Conservation (phyloP, 2,329 filamentous ascomycete genomes). For the Aaosphaeria arxii region DNA sequence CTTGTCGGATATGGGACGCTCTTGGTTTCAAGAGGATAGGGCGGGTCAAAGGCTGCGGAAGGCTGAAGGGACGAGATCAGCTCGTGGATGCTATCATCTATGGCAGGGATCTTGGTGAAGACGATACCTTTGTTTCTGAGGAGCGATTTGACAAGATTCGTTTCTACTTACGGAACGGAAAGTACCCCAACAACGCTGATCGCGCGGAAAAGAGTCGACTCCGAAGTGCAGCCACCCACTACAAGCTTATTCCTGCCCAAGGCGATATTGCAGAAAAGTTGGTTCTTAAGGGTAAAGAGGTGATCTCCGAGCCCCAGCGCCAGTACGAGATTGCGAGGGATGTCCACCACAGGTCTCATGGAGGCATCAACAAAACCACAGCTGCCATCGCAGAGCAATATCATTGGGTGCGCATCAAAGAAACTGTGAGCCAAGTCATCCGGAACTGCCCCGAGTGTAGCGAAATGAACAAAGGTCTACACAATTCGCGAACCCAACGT, state of each 20-base stretch:
- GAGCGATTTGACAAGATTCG: slow-evolving; percentile 99
- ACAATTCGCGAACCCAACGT: slow-evolving; percentile 17
- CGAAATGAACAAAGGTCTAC: slow-evolving; percentile 51
- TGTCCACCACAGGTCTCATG: slow-evolving; percentile 74
- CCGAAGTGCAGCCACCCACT: slow-evolving; percentile 89
- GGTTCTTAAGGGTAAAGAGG: slow-evolving; percentile 97
- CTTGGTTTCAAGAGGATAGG: slow-evolving; percentile 91
- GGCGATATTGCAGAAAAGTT: slow-evolving; percentile 57
- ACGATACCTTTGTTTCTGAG: slow-evolving; percentile 85
- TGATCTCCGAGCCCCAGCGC: slow-evolving; percentile 82
- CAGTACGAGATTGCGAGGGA: slow-evolving; percentile 86
- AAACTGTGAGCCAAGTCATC: slow-evolving; percentile 93
- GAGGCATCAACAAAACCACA: slow-evolving; percentile 97
- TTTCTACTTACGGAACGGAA: slow-evolving; percentile 91
- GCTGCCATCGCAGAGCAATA: slow-evolving; percentile 90
- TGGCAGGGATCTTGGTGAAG: slow-evolving; percentile 60
- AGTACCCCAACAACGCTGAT: slow-evolving; percentile 91
- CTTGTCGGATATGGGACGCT: slow-evolving; percentile 87
- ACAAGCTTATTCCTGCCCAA: slow-evolving; percentile 66
- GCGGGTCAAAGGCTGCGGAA: slow-evolving; percentile 60
- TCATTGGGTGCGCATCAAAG: slow-evolving; percentile 97
- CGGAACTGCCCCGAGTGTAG: slow-evolving; percentile 89
- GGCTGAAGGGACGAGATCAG: slow-evolving; percentile 45
- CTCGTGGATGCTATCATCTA: slow-evolving; percentile 52
- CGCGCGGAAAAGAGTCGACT: slow-evolving; percentile 93